phyloP scores from a whole-genome alignment of 768 basidiomycete genomes.

The Boletus pseudopeckii region DNA sequence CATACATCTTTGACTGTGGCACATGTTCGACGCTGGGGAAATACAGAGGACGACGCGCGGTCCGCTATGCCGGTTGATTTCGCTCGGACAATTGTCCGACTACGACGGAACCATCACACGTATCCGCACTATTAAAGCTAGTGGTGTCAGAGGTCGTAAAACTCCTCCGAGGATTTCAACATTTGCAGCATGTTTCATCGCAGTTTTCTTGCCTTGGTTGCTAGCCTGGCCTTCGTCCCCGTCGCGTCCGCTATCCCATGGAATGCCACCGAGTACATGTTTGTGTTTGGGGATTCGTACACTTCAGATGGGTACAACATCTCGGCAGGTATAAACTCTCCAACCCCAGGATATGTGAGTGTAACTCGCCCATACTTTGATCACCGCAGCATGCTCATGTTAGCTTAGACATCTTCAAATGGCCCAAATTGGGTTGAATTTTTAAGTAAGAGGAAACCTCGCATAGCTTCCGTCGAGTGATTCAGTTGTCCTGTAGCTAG shows the following conservation, averaged over 20 bases:
- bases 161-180: neutral
- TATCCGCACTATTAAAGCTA: conserved; percentile 3
- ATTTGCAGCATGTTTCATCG: conserved; percentile 11
- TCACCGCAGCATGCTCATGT: conserved; percentile 3
- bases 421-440: conserved; percentile 62
- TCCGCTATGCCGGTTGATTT: neutral
- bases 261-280: conserved; percentile 52
- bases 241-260: conserved; percentile 36
- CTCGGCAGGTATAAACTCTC: conserved; percentile 51
- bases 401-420: conserved; percentile 50
- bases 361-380: neutral
- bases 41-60: neutral
- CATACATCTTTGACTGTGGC: neutral
- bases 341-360: conserved; percentile 49
- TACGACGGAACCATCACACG: neutral
- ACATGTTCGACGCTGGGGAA: neutral
- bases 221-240: conserved; percentile 5
- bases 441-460: conserved; percentile 37
- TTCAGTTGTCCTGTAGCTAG: conserved; percentile 32
- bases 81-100: neutral
- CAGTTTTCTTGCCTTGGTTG: neutral
- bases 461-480: neutral
- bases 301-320: conserved; percentile 58
- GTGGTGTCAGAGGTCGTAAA: neutral
- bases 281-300: conserved; percentile 65